Conservation (phyloP, 1,284 basidiomycete species). For the Marasmius tenuissimus region DNA sequence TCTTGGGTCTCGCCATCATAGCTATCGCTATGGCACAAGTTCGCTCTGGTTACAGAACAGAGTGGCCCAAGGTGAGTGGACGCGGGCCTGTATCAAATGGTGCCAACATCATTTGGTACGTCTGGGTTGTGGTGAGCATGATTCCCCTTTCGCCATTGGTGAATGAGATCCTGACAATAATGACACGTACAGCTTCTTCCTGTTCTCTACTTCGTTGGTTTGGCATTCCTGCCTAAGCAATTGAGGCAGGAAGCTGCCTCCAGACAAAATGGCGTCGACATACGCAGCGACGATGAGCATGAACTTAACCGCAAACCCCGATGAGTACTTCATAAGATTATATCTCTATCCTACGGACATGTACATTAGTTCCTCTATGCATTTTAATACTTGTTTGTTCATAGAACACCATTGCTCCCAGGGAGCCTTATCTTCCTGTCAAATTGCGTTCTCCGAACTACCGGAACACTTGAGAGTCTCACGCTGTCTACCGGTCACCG, state of each 20-base stretch:
- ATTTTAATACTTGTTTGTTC: too few relatives aligned
- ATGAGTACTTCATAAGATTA: too few relatives aligned
- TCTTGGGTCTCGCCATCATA: conserved; percentile 52
- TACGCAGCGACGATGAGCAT: too few relatives aligned
- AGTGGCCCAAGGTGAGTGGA: conserved; percentile 48
- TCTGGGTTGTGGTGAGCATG: conserved; percentile 52
- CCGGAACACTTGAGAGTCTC: too few relatives aligned
- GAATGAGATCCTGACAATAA: neutral
- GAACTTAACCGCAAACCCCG: too few relatives aligned
- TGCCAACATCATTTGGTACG: conserved; percentile 45
- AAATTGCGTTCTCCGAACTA: too few relatives aligned
- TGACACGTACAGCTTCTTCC: conserved; percentile 38
- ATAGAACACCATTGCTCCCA: too few relatives aligned
- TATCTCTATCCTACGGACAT: too few relatives aligned
- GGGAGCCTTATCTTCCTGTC: too few relatives aligned
- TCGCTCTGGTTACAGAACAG: conserved; percentile 42
- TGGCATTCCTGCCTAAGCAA: conserved; percentile 46
- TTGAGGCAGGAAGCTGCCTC: conserved; percentile 38
- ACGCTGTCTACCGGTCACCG: too few relatives aligned
- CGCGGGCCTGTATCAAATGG: conserved; percentile 35
- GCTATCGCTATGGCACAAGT: conserved; percentile 54
- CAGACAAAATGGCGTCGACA: neutral
- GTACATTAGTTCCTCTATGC: too few relatives aligned
- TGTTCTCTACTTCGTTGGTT: conserved; percentile 42
- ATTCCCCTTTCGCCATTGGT: neutral